phyloP scores from a whole-genome alignment of 2,329 filamentous ascomycete genomes.

The Teratosphaeriaceae sp. region DNA sequence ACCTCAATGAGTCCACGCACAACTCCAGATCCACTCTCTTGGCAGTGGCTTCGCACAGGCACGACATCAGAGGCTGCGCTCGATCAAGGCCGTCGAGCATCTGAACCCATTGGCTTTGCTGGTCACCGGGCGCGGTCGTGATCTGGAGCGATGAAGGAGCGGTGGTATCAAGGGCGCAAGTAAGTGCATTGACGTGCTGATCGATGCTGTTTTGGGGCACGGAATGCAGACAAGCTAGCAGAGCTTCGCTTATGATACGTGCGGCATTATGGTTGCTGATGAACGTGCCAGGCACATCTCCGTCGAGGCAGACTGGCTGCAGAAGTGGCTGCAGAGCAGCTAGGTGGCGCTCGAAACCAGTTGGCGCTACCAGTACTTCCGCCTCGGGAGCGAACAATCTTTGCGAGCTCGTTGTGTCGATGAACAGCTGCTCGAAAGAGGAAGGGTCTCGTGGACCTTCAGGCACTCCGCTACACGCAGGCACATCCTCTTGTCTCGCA shows the following conservation, averaged over 20 bases:
- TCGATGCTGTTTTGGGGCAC: neutral
- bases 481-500: neutral
- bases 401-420: constrained; percentile 21
- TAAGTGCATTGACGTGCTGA: neutral
- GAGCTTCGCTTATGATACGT: neutral
- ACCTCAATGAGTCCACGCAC: neutral
- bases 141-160: neutral
- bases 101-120: neutral
- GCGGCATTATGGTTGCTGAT: neutral
- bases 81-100: constrained; percentile 1
- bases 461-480: neutral
- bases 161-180: neutral
- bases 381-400: neutral
- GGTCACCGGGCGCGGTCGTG: neutral
- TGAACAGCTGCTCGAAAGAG: constrained; percentile 53
- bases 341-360: too few relatives aligned
- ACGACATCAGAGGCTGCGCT: neutral
- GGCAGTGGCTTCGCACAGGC: neutral
- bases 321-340: neutral
- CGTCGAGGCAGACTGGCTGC: neutral
- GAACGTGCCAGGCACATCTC: neutral
- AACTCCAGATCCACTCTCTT: neutral
- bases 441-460: constrained; percentile 46
- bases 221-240: constrained; percentile 6
- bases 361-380: too few relatives aligned